Evolutionary conservation across 345 rosid species (phyloP).

Genomic region (Orychophragmus violaceus): DNA sequence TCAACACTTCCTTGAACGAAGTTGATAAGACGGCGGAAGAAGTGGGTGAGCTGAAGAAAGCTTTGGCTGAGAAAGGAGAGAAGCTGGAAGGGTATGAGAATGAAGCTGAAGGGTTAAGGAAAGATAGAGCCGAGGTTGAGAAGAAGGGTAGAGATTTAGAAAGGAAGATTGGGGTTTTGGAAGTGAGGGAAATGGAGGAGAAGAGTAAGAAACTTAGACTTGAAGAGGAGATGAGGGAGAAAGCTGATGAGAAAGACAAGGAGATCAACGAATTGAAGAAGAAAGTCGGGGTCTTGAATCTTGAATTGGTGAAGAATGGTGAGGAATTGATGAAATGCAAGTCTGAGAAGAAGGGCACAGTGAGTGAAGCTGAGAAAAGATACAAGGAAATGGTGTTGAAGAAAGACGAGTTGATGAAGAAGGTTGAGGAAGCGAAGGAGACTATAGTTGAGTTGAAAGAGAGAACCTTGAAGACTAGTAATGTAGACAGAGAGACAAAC

Average conservation of each 20-base stretch:
- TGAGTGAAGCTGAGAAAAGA: constrained; percentile 31
- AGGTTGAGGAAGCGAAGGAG: constrained; percentile 39
- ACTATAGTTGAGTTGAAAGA: constrained; percentile 36
- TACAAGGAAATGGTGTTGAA: constrained; percentile 33
- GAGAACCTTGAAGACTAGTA: constrained; percentile 30
- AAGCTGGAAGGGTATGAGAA: constrained; percentile 37
- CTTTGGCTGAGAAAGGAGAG: constrained; percentile 38
- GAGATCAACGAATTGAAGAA: constrained; percentile 38
- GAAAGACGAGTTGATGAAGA: constrained; percentile 37
- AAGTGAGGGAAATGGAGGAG: constrained; percentile 53
- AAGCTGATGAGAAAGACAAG: constrained; percentile 42
- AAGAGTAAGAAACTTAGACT: constrained; percentile 53
- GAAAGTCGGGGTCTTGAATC: constrained; percentile 40
- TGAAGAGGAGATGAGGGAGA: constrained; percentile 60
- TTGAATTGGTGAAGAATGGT: constrained; percentile 27
- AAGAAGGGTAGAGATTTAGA: constrained; percentile 65
- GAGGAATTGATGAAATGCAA: constrained; percentile 34
- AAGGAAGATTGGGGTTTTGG: constrained; percentile 53
- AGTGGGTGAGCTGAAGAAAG: constrained; percentile 38
- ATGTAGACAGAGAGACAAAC: constrained; percentile 15
- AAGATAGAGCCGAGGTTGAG: constrained; percentile 48
- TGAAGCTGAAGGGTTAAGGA: constrained; percentile 52
- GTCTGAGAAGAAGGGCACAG: constrained; percentile 32
- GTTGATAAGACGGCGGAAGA: constrained; percentile 44
- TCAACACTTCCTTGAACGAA: constrained; percentile 42